These are phyloP conservation scores for Nakaseomyces glabratus DNA, from an alignment of 1,139 yeast species.

Conservation along the genomic window DNA sequence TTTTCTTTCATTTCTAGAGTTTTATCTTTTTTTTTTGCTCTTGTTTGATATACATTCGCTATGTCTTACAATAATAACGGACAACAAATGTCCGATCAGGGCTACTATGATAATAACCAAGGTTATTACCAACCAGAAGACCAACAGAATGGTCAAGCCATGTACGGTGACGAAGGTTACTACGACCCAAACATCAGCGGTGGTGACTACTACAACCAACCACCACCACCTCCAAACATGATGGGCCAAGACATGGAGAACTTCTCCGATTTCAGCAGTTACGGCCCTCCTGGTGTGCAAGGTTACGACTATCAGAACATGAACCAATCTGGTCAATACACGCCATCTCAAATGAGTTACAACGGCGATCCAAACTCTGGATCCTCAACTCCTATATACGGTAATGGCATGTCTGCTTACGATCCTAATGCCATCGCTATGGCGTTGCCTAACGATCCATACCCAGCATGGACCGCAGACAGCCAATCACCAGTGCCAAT, in stretches of 20 bases:
- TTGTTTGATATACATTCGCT: no score
- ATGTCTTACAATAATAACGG: conserved; percentile 7
- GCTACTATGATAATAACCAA: conserved; percentile 29
- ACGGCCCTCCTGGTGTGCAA: conserved; percentile 53
- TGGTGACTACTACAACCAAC: conserved; percentile 44
- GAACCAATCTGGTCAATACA: conserved; percentile 54
- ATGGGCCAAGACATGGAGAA: conserved; percentile 61
- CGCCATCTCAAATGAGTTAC: conserved; percentile 76
- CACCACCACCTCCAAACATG: conserved; percentile 29
- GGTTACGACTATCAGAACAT: conserved; percentile 43
- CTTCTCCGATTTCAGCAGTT: conserved; percentile 68
- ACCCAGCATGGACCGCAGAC: conserved; percentile 95
- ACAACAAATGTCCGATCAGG: conserved; percentile 10
- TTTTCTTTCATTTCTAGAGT: no score
- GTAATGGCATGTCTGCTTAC: conserved; percentile 36
- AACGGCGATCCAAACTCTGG: conserved; percentile 62
- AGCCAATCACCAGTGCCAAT: conserved; percentile 75
- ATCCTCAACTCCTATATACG: conserved; percentile 91
- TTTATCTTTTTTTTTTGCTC: no score
- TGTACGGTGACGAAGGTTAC: conserved; percentile 12
- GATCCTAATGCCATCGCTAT: conserved; percentile 57
- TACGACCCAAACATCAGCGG: conserved; percentile 15
- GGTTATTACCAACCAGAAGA: conserved; percentile 15
- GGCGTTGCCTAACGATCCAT: conserved; percentile 60
- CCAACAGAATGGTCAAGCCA: conserved; percentile 6